Base-by-base conservation (phyloP, 306 rosid genomes). In the Coriaria nepalensis region DNA sequence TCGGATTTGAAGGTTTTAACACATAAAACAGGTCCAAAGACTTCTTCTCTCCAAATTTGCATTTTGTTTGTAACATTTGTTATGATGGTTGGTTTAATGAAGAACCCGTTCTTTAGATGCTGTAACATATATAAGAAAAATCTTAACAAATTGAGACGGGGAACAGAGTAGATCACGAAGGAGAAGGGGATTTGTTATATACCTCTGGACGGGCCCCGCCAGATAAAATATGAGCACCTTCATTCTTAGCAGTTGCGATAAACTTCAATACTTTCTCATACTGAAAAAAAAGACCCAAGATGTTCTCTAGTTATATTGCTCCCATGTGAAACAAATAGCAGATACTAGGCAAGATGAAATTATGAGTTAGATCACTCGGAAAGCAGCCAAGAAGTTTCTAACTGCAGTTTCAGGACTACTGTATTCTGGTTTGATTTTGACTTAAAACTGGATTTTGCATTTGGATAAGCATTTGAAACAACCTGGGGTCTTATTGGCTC, bases 31-130 rank as follows among this genome's bases (percentile, higher is more conserved):
- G 98, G 98, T 59, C 95, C 98, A 46, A 90, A 90, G 34, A 85
- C 94, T 76, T 90, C 98, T 62, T 85, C 95, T 67, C 56, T 79
- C 98, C 98, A 90, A 60, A 90, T 85, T 85, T 90, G 93, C 98
- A 90, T 85, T 55, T 85, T 73, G 52, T 80, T 77, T 47, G 85
- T 81, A 55, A 90, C 93, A 59, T 79, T 79, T 41, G 77, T 70
- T 56, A 90, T 77, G 50, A 90, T 39, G 36, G 95, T 73, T 44
- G 98, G 95, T 73, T 85, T 76, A 53, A 90, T 4, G 14, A 79
- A 90, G 74, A 64, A 90, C 42, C 98, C 98, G 49, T 77, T 90
- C 68, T 77, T 75, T 40, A 85, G 77, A 78, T 90, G 95, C 95
- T 90, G 79, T 55, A 71, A 73, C 64, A 42, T 55, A 60, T 53